Evolutionary conservation across 257 asterid genomes (phyloP).

Genomic region (Anisodus acutangulus): DNA sequence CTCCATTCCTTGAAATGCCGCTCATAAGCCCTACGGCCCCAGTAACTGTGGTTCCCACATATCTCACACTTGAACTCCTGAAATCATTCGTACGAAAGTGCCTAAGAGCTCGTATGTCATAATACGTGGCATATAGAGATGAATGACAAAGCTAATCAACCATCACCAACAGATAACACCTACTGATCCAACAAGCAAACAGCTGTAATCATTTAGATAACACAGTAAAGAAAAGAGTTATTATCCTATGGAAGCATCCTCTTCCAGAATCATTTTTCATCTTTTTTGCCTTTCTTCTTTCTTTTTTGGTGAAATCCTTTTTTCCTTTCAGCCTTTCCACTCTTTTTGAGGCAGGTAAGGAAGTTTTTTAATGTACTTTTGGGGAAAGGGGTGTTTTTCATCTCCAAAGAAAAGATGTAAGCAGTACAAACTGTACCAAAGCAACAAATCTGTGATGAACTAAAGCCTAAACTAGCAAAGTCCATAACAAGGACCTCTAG

Average conservation of each 20-base stretch:
- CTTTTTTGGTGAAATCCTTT: background rate
- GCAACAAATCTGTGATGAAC: background rate
- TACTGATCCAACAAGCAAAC: conserved; percentile 15
- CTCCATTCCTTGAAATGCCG: conserved; percentile 99
- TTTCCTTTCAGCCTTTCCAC: background rate
- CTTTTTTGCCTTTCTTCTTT: background rate
- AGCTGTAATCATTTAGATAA: background rate
- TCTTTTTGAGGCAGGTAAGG: background rate
- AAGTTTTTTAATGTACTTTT: background rate
- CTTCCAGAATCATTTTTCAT: background rate
- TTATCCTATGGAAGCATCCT: conserved; percentile 4
- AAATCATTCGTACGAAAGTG: conserved; percentile 8
- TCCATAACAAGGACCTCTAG: background rate
- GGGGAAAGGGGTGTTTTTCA: background rate
- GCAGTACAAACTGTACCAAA: background rate
- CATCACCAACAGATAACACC: background rate
- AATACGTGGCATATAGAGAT: conserved; percentile 9
- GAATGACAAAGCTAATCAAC: conserved; percentile 12
- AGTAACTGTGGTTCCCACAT: conserved; percentile 96
- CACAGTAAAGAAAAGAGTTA: background rate
- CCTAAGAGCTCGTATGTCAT: conserved; percentile 12
- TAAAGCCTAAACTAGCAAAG: background rate
- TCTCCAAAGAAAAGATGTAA: conserved; percentile 15
- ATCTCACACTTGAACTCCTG: conserved; percentile 99
- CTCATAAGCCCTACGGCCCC: conserved; percentile 99